Conservation (phyloP, 306 rosid species). For the Hippophae gyantsensis region DNA sequence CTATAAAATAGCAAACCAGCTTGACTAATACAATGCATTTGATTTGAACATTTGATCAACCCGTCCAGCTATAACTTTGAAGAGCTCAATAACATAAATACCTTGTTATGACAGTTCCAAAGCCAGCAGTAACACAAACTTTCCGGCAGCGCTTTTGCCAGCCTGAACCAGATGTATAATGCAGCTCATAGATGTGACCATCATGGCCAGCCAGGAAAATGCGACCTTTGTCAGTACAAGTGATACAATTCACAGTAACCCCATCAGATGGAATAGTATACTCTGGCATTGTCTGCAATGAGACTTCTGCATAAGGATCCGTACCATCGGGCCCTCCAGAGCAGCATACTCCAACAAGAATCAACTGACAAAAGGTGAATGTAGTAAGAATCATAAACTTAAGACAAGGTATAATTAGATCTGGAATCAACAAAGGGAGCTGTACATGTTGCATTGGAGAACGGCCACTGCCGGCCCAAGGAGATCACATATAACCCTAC, state of each 20-base stretch:
- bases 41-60: neutral
- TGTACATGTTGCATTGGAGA: too few species aligned
- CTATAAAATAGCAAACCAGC: neutral
- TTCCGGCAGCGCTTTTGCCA: constrained; percentile 93
- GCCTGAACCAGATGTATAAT: constrained; percentile 80
- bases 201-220: constrained; percentile 94
- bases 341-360: constrained; percentile 90
- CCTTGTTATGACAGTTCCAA: constrained; percentile 93
- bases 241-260: constrained; percentile 83
- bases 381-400: constrained; percentile 24
- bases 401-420: too few species aligned
- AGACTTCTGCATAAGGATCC: constrained; percentile 87
- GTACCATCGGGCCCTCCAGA: constrained; percentile 73
- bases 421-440: neutral
- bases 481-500: too few species aligned
- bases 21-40: neutral
- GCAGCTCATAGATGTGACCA: constrained; percentile 87
- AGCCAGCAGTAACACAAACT: constrained; percentile 82
- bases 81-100: constrained; percentile 19
- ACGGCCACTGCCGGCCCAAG: too few species aligned
- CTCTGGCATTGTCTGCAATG: constrained; percentile 85
- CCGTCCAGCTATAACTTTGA: constrained; percentile 6
- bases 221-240: constrained; percentile 86
- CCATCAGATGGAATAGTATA: constrained; percentile 86
- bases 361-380: constrained; percentile 47